These are phyloP conservation scores for Phytophthora crassamura DNA, from an alignment of 352 stramenopile species.

Conservation along the genomic window DNA sequence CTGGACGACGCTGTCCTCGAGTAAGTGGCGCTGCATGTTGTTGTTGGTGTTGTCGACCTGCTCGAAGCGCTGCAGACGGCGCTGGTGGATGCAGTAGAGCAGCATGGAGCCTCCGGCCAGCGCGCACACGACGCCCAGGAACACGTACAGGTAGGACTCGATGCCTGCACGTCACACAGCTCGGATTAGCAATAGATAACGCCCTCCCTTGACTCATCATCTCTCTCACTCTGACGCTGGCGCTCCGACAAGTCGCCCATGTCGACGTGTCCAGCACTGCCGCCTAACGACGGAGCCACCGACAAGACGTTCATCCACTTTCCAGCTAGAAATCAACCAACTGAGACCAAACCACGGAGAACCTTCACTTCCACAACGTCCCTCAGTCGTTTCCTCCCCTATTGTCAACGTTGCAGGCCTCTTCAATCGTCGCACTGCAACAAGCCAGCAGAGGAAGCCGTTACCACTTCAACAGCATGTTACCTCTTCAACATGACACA, in stretches of 20 bases:
- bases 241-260: slow-evolving; percentile 10
- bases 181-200: neutral
- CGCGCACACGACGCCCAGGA: slow-evolving; percentile 64
- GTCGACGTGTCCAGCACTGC: slow-evolving; percentile 10
- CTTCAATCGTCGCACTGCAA: slow-evolving; percentile 19
- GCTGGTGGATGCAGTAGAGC: slow-evolving; percentile 76
- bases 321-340: slow-evolving; percentile 10
- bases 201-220: neutral
- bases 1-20: slow-evolving; percentile 82
- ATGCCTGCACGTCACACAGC: slow-evolving; percentile 28
- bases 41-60: slow-evolving; percentile 82
- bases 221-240: slow-evolving; percentile 30
- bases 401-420: slow-evolving; percentile 9
- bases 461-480: slow-evolving; percentile 30
- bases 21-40: slow-evolving; percentile 88
- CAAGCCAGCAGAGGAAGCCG: neutral
- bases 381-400: slow-evolving; percentile 12
- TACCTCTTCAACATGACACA: neutral
- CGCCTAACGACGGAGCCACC: neutral
- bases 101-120: slow-evolving; percentile 51
- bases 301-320: slow-evolving; percentile 9
- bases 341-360: neutral
- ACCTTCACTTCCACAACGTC: neutral
- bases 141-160: slow-evolving; percentile 79
- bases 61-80: slow-evolving; percentile 58